Conservation (phyloP, 257 asterid genomes). For the Salvia splendens region DNA sequence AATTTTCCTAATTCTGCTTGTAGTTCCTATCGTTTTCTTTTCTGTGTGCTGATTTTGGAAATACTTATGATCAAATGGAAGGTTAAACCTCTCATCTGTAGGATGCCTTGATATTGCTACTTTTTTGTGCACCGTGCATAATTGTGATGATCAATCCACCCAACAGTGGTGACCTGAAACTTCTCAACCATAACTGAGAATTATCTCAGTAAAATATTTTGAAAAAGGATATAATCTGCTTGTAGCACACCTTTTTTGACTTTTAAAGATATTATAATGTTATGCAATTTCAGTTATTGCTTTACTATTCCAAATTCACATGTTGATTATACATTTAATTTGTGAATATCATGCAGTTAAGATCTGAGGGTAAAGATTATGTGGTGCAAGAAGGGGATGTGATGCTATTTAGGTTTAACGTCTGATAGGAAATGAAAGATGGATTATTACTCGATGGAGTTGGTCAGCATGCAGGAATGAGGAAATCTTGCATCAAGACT, state of each 20-base stretch:
- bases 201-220: constrained; percentile 6
- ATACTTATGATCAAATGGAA: constrained; percentile 6
- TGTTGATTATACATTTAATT: constrained; percentile 4
- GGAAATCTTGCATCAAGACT: constrained; percentile 4
- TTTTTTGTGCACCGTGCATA: background rate
- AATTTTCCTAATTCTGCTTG: background rate
- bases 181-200: no score
- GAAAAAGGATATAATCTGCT: background rate
- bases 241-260: background rate
- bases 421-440: constrained; percentile 40
- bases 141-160: no score
- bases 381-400: constrained; percentile 94
- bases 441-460: constrained; percentile 18
- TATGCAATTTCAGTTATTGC: background rate
- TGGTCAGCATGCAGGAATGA: background rate
- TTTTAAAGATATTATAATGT: background rate
- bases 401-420: constrained; percentile 91
- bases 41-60: no score
- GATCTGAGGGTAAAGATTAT: constrained; percentile 93
- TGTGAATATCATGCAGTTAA: constrained; percentile 62
- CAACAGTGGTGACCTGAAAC: background rate
- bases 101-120: no score
- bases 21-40: background rate
- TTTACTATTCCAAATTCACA: background rate
- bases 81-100: background rate